Evolutionary conservation across 768 basidiomycete genomes (phyloP), one percentile per base, ranked within the genome.

Genomic region (Naganishia vaughanmartiniae): DNA sequence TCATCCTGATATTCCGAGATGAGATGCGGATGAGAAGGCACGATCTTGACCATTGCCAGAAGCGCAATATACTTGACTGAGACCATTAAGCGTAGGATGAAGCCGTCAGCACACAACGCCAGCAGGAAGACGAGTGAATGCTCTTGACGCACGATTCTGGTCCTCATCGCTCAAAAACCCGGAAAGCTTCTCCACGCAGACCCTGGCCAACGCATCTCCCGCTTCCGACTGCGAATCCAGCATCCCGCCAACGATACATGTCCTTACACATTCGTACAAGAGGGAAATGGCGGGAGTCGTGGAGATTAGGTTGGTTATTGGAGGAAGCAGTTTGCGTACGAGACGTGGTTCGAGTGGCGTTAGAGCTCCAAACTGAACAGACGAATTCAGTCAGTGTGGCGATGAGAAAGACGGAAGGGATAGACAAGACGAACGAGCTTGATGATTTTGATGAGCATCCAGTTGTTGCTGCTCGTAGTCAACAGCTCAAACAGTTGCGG

Each of bases 361-460:
- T 24, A 99, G 82, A 21, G 89, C 88, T 26, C 95, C 94, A 83
- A 99, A 97, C 95, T 98, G 67, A 24, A 12, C 69, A 26, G 63
- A 71, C 55, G 4, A 70, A 71, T 10, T 28, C 28, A 42, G 15
- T n/a, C 12, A 21, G 57, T 15, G 54, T 57, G 24, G 45, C 15
- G 14, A 45, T 36, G 2, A 17, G 45, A 65, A 7, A 26, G 24
- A 10, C 10, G 26, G 48, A 34, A 14, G 54, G 10, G 54, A 21
- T 15, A 34, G 57, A 36, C 58, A 26, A 53, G 70, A 77, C 85
- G 76, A 81, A 93, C 95, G 80, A 98, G 81, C 83, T 99, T 99
- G 79, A 98, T 89, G 66, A 98, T 89, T 83, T 99, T 99, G 81
- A 99, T 99, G 70, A 99, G 86, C 92, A 98, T 95, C 96, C 96